Conservation (phyloP, 805 yeast genomes). For the Kluyveromyces aestuarii region DNA sequence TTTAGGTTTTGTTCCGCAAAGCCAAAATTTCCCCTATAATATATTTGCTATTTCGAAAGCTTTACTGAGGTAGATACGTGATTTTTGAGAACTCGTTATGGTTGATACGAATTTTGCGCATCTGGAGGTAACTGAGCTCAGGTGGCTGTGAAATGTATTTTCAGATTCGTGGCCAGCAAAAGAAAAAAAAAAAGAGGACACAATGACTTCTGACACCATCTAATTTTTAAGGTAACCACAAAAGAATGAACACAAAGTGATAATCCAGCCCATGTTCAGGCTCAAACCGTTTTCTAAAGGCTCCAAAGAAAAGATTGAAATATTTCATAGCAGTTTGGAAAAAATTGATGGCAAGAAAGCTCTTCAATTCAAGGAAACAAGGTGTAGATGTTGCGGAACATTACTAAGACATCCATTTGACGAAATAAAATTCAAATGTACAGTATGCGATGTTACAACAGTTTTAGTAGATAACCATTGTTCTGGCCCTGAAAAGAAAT, state of each 20-base stretch:
- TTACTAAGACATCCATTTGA: slow-evolving; percentile 31
- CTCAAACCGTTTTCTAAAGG: neutral
- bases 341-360: neutral
- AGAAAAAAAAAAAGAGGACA: neutral
- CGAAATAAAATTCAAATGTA: slow-evolving; percentile 43
- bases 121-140: too few relatives aligned
- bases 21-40: too few relatives aligned
- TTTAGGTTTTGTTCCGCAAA: too few relatives aligned
- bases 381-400: slow-evolving; percentile 42
- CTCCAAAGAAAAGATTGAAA: neutral
- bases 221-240: too few relatives aligned
- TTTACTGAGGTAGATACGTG: too few relatives aligned
- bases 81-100: too few relatives aligned
- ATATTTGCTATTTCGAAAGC: too few relatives aligned
- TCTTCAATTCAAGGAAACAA: neutral
- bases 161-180: neutral
- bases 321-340: neutral
- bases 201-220: neutral
- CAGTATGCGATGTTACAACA: slow-evolving; percentile 49
- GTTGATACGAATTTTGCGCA: too few relatives aligned
- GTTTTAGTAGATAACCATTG: slow-evolving; percentile 12
- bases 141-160: too few relatives aligned
- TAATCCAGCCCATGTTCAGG: neutral
- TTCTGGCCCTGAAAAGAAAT: neutral
- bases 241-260: neutral